A percentile compares a stretch with the other conserved stretches of the same genome.
These are phyloP conservation scores for Echeveria elegans DNA, from an alignment of 164 flowering plant genomes.

Conservation along the genomic window DNA sequence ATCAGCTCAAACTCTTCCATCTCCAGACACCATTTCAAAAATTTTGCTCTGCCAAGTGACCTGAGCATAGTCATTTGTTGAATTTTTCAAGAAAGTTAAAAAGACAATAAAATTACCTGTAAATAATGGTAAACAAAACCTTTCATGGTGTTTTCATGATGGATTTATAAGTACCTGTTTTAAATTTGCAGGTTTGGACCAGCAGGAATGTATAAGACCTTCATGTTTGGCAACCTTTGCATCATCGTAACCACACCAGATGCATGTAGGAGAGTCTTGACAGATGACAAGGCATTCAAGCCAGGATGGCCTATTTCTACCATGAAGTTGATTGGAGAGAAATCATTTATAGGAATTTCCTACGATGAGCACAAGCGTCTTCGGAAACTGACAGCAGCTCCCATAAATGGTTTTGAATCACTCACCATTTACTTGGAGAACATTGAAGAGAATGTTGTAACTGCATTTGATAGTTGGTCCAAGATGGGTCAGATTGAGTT, in stretches of 20 bases:
- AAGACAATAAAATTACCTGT: background rate
- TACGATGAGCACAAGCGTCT: conserved; percentile 78
- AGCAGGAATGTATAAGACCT: conserved; percentile 64
- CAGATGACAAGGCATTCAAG: conserved; percentile 57
- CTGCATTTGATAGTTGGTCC: conserved; percentile 61
- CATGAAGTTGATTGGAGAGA: conserved; percentile 58
- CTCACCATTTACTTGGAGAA: conserved; percentile 45
- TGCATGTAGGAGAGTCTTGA: conserved; percentile 48
- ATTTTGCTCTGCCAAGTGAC: background rate
- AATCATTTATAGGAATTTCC: conserved; percentile 58
- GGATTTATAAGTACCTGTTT: background rate
- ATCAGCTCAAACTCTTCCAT: background rate
- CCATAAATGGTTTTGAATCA: conserved; percentile 82
- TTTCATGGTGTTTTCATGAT: background rate
- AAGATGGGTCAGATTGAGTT: conserved; percentile 66
- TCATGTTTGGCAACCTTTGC: conserved; percentile 83
- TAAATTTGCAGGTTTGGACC: conserved; percentile 44
- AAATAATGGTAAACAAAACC: background rate
- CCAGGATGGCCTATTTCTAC: conserved; percentile 89
- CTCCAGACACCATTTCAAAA: background rate
- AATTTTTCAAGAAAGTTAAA: background rate
- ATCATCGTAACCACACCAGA: conserved; percentile 62
- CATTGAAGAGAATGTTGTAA: conserved; percentile 40
- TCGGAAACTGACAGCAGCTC: conserved; percentile 63
- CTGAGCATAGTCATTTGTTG: background rate